phyloP scores from a whole-genome alignment of 495 filamentous ascomycete species.

The Penicillium herquei region DNA sequence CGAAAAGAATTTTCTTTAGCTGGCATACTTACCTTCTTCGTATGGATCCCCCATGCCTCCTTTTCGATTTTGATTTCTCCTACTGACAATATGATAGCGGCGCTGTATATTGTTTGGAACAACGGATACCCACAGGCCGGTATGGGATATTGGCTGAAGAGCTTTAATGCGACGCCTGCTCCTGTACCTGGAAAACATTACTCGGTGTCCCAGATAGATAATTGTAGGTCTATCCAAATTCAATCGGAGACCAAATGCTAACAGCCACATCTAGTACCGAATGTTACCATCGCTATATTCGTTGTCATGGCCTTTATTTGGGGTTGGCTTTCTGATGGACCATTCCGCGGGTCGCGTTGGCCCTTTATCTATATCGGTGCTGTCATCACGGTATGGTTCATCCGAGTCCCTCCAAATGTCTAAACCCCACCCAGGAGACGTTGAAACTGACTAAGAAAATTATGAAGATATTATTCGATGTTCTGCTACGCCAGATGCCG shows the following conservation, averaged over 20 bases:
- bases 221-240: constrained; percentile 10
- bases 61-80: background rate
- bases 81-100: constrained; percentile 8
- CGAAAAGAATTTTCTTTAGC: constrained; percentile 20
- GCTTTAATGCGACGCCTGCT: constrained; percentile 24
- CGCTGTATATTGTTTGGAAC: constrained; percentile 26
- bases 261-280: constrained; percentile 9
- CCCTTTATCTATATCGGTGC: constrained; percentile 38
- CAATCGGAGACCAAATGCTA: background rate
- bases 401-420: too few species aligned
- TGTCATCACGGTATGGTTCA: constrained; percentile 21
- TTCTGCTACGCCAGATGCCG: constrained; percentile 34
- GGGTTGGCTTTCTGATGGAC: constrained; percentile 38
- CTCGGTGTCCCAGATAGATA: constrained; percentile 21
- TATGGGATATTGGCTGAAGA: constrained; percentile 28
- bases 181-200: constrained; percentile 24
- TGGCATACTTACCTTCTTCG: constrained; percentile 32
- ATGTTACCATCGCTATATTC: constrained; percentile 28
- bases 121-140: constrained; percentile 19
- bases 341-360: constrained; percentile 30
- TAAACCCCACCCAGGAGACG: too few species aligned
- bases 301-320: constrained; percentile 31
- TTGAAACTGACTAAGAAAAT: background rate
- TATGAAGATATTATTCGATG: constrained; percentile 25
- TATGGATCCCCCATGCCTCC: constrained; percentile 3